A percentile compares a stretch with the other conserved stretches of the same genome.
phyloP scores from a whole-genome alignment of 345 rosid genomes.

The Gossypium stocksii region DNA sequence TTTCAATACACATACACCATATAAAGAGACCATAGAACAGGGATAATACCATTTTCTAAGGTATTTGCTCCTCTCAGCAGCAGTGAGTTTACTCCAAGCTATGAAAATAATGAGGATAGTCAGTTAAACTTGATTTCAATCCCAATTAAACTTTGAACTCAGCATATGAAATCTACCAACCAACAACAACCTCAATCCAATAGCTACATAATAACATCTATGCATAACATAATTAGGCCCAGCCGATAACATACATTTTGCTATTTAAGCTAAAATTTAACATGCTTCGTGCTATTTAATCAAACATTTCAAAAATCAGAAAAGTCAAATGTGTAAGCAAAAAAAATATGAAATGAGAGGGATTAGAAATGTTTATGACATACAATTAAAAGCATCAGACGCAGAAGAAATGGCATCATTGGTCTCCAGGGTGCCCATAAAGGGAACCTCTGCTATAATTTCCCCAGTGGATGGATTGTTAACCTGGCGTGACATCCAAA shows the following conservation, averaged over 20 bases:
- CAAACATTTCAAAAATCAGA: neutral
- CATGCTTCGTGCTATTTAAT: neutral
- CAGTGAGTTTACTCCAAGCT: slow-evolving; percentile 95
- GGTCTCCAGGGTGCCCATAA: slow-evolving; percentile 84
- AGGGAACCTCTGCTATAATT: slow-evolving; percentile 61
- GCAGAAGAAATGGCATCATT: slow-evolving; percentile 88
- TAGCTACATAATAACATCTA: neutral
- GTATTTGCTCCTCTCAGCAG: slow-evolving; percentile 72
- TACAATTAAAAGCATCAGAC: slow-evolving; percentile 67
- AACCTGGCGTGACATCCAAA: slow-evolving; percentile 47
- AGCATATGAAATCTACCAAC: neutral
- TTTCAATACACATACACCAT: neutral
- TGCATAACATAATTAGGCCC: neutral
- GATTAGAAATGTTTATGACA: slow-evolving; percentile 12
- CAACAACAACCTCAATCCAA: slow-evolving; percentile 5
- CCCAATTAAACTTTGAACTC: neutral
- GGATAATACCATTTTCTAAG: slow-evolving; percentile 66
- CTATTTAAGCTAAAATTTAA: neutral
- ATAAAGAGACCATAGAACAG: slow-evolving; percentile 15
- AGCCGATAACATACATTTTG: neutral
- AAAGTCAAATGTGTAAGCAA: neutral
- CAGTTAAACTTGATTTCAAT: slow-evolving; percentile 4
- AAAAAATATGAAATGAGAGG: neutral
- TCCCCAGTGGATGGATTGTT: slow-evolving; percentile 86
- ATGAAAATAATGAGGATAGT: neutral